Conservation (phyloP, 306 rosid genomes). For the Casuarina cunninghamiana region DNA sequence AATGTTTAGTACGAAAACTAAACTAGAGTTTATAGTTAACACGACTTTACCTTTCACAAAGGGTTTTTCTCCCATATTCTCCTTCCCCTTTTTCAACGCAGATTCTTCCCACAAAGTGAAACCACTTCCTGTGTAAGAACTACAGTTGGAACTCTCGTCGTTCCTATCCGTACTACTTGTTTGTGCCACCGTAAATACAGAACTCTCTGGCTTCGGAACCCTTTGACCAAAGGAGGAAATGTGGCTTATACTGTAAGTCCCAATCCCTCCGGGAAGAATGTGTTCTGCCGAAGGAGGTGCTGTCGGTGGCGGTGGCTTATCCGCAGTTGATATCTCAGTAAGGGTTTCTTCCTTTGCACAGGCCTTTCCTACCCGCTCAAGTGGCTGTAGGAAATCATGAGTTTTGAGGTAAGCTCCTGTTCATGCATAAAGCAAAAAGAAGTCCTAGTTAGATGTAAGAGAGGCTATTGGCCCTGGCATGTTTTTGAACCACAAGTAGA, state of each 20-base stretch:
- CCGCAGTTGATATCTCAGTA: conserved; percentile 49
- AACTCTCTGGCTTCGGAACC: conserved; percentile 75
- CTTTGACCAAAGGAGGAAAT: conserved; percentile 61
- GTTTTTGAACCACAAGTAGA: background rate
- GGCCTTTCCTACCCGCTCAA: conserved; percentile 55
- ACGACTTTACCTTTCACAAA: conserved; percentile 49
- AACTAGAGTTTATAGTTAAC: background rate
- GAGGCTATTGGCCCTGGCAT: background rate
- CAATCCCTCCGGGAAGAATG: conserved; percentile 91
- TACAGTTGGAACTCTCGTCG: conserved; percentile 81
- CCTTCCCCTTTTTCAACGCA: conserved; percentile 78
- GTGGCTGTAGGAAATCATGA: conserved; percentile 92
- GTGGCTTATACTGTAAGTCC: conserved; percentile 92
- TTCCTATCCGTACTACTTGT: conserved; percentile 60
- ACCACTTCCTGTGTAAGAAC: conserved; percentile 81
- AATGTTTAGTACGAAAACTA: background rate
- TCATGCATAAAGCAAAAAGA: conserved; percentile 29
- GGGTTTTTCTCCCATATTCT: conserved; percentile 64
- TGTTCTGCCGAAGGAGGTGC: conserved; percentile 65
- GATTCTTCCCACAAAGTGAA: conserved; percentile 94
- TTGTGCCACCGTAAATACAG: conserved; percentile 52
- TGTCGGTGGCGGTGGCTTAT: conserved; percentile 41
- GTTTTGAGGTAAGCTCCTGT: conserved; percentile 79
- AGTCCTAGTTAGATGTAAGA: conserved; percentile 1
- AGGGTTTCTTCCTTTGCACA: conserved; percentile 65